phyloP scores from a whole-genome alignment of 495 filamentous ascomycete genomes.

The Monascus purpureus region DNA sequence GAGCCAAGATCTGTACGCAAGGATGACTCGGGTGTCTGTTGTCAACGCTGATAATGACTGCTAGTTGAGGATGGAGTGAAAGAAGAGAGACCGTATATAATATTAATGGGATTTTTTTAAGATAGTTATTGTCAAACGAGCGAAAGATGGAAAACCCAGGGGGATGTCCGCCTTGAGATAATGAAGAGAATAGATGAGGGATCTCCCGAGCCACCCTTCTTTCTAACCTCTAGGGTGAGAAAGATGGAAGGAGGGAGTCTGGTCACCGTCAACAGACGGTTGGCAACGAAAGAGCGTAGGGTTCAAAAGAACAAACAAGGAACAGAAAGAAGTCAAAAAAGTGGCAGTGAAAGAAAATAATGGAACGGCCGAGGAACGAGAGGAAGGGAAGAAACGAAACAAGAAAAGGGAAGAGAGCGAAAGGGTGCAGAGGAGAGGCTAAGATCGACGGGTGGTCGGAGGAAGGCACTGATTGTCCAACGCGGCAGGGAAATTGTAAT shows the following conservation, averaged over 20 bases:
- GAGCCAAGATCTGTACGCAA: too few species aligned
- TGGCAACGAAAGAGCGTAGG: conserved; percentile 16
- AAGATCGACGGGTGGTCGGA: conserved; percentile 4
- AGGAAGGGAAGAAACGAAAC: conserved; percentile 18
- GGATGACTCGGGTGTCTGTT: too few species aligned
- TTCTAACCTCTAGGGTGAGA: conserved; percentile 15
- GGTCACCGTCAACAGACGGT: conserved; percentile 9
- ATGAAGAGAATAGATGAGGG: conserved; percentile 2
- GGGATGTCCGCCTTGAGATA: too few species aligned
- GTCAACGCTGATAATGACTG: conserved; percentile 1
- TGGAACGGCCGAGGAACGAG: conserved; percentile 13
- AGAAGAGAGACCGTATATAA: conserved; percentile 2
- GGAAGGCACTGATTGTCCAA: conserved; percentile 1
- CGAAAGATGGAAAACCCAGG: too few species aligned
- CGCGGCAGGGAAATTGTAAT: not conserved
- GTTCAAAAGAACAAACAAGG: conserved; percentile 1
- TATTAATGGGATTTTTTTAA: too few species aligned
- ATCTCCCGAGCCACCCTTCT: conserved; percentile 11
- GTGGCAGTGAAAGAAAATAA: conserved; percentile 11
- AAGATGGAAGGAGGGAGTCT: conserved; percentile 10
- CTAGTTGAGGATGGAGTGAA: conserved; percentile 2
- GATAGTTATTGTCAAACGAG: too few species aligned
- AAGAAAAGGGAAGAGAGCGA: conserved; percentile 16
- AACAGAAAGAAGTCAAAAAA: conserved; percentile 7
- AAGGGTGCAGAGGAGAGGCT: conserved; percentile 5